Evolutionary conservation across 2,329 filamentous ascomycete genomes (phyloP), one percentile per base, ranked within the genome.

Genomic region (Aotearoamyces nothofagi): DNA sequence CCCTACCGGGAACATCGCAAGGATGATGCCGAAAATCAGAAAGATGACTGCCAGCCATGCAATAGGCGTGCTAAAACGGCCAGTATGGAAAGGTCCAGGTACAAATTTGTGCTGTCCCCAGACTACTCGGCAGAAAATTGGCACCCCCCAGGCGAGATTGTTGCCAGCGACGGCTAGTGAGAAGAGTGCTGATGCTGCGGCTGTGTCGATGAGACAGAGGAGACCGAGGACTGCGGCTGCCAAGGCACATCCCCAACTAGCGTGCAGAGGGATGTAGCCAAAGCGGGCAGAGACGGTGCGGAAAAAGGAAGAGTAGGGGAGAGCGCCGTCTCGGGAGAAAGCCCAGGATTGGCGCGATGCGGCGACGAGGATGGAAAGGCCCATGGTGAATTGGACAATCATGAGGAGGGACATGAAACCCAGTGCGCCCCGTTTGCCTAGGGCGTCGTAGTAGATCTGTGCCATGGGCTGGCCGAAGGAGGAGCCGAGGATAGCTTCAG

Each of bases 381-480:
- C 67, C 60, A 74, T 73, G 13, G 73, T 53, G 44, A 69, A 75
- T 42, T 74, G 69, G 3, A 70, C 66, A 27, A 70, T 60, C 41
- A 71, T 67, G 12, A 73, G 49, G 1, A 73, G 53, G 2, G 57
- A 55, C 61, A 73, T 73, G 31, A 74, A 56, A 0, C 58, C 68
- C 5, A 75, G 45, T 0, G 69, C 64, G 4, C 66, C 69, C 4
- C 59, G 52, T 44, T 71, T 73, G 7, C 69, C 69, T 7, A 74
- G 46, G 0, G 67, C 64, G 33, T 73, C 66, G 35, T 60, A 71
- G 49, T 71, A 73, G 24, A 73, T 69, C 44, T 70, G 55, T 6
- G 46, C 41, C 51, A 50, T 50, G 12, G 69, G 69, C 41, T 74
- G 69, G 2, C 69, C 69, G 37, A 62, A 73, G 0, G 53, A 45